Percentiles rank a stretch among this genome's conserved stretches.
phyloP scores from a whole-genome alignment of 768 basidiomycete genomes.

The Cystobasidium tubakii region DNA sequence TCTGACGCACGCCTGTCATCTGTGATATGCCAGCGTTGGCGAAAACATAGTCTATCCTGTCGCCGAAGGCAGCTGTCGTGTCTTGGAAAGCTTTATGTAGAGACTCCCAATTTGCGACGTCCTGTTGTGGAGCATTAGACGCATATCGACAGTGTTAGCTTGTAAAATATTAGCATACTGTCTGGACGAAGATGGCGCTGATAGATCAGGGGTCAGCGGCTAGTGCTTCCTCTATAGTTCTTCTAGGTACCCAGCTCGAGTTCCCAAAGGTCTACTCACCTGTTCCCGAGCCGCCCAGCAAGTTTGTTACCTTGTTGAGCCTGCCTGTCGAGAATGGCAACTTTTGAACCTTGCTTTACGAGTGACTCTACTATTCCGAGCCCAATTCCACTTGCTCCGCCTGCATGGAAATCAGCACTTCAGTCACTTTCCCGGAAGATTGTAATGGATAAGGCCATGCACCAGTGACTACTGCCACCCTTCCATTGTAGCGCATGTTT shows the following conservation, averaged over 20 bases:
- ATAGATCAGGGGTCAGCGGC: no score
- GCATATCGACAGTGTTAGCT: neutral
- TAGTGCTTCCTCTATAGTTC: neutral
- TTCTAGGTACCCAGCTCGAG: no score
- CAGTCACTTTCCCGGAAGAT: no score
- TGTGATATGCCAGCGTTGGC: conserved; percentile 21
- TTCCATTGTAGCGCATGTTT: no score
- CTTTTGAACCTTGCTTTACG: neutral
- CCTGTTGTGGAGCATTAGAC: neutral
- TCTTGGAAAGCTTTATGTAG: neutral
- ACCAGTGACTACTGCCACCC: no score
- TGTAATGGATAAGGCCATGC: no score
- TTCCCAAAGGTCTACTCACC: neutral
- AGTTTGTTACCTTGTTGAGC: neutral
- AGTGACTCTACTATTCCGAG: neutral
- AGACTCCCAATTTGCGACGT: conserved; percentile 4
- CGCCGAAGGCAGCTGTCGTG: neutral
- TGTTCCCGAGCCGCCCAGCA: neutral
- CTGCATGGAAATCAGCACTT: no score
- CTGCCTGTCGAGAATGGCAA: neutral
- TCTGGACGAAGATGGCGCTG: neutral
- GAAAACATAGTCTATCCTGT: conserved; percentile 8
- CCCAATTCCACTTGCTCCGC: conserved; percentile 9
- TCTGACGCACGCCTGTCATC: neutral
- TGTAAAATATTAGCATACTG: conserved; percentile 12